Evolutionary conservation across 2,329 filamentous ascomycete species (phyloP).

Genomic region (Thelonectria discophora): DNA sequence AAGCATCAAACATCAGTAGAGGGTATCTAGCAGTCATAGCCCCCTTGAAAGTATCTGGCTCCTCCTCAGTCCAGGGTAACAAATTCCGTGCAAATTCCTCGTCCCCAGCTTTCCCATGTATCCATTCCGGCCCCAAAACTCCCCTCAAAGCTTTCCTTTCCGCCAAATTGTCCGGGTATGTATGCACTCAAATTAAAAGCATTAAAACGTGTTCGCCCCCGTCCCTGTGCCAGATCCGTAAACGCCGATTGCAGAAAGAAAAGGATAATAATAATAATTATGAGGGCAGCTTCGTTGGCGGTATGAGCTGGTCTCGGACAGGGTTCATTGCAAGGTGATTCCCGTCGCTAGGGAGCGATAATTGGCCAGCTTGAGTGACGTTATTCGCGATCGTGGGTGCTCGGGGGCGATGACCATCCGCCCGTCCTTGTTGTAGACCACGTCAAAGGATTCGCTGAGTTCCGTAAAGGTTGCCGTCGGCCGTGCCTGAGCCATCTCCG

Average conservation of each 20-base stretch:
- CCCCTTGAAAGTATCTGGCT: conserved; percentile 16
- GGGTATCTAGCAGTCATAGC: conserved; percentile 37
- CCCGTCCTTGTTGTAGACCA: conserved; percentile 67
- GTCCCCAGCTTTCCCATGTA: conserved; percentile 29
- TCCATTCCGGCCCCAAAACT: conserved; percentile 41
- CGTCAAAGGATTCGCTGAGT: conserved; percentile 70
- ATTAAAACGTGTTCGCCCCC: conserved; percentile 13
- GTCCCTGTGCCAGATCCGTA: conserved; percentile 27
- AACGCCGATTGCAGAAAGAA: conserved; percentile 32
- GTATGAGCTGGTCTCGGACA: neutral
- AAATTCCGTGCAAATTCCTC: conserved; percentile 32
- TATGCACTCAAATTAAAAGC: conserved; percentile 35
- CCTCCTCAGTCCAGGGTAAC: conserved; percentile 26
- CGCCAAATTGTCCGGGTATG: conserved; percentile 39
- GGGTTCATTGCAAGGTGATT: conserved; percentile 48
- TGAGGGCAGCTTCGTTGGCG: neutral
- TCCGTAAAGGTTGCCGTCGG: conserved; percentile 68
- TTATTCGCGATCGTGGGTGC: conserved; percentile 60
- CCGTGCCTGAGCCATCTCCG: conserved; percentile 65
- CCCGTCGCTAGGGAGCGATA: conserved; percentile 60
- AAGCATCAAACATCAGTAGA: conserved; percentile 30
- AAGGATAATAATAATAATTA: conserved; percentile 15
- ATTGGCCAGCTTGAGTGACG: conserved; percentile 66
- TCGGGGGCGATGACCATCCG: conserved; percentile 66
- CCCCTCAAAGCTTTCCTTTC: conserved; percentile 28